These are phyloP conservation scores for Talaromyces islandicus DNA, from an alignment of 2,329 filamentous ascomycete genomes.

Conservation along the genomic window DNA sequence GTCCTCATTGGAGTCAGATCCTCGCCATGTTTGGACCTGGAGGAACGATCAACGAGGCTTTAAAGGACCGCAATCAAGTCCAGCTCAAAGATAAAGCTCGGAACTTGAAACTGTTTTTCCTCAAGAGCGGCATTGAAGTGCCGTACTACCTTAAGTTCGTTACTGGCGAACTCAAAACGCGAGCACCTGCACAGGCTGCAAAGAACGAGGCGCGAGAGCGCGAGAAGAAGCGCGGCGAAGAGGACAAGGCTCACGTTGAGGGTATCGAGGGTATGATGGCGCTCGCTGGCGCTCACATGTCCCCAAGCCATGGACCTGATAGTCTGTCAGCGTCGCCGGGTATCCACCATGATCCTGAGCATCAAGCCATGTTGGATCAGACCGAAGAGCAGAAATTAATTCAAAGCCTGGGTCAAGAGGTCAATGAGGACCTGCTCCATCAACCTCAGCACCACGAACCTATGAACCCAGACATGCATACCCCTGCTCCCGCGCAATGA, in stretches of 20 bases:
- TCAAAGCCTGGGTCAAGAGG: constrained; percentile 39
- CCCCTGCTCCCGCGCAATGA: constrained; percentile 11
- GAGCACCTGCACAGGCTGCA: constrained; percentile 61
- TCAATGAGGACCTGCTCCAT: constrained; percentile 31
- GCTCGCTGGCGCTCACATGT: constrained; percentile 31
- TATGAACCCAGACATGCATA: constrained; percentile 31
- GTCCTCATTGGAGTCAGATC: constrained; percentile 91
- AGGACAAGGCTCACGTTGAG: constrained; percentile 44
- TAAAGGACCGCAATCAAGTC: constrained; percentile 85
- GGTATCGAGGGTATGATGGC: constrained; percentile 44
- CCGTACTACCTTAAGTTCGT: constrained; percentile 82
- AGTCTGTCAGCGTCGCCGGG: constrained; percentile 33
- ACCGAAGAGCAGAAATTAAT: constrained; percentile 38
- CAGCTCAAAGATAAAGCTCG: constrained; percentile 89
- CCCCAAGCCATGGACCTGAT: constrained; percentile 24
- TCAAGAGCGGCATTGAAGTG: constrained; percentile 87
- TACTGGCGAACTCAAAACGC: constrained; percentile 81
- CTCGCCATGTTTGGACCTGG: constrained; percentile 74
- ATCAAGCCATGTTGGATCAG: constrained; percentile 29
- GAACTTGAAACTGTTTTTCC: constrained; percentile 83
- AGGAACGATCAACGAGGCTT: constrained; percentile 72
- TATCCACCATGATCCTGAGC: constrained; percentile 17
- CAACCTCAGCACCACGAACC: constrained; percentile 25
- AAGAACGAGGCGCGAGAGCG: constrained; percentile 44
- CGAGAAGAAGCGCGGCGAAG: constrained; percentile 40